A percentile compares a stretch with the other conserved stretches of the same genome.
These are phyloP conservation scores for Whalleya microplaca DNA, from an alignment of 2,329 filamentous ascomycete genomes.

Conservation along the genomic window DNA sequence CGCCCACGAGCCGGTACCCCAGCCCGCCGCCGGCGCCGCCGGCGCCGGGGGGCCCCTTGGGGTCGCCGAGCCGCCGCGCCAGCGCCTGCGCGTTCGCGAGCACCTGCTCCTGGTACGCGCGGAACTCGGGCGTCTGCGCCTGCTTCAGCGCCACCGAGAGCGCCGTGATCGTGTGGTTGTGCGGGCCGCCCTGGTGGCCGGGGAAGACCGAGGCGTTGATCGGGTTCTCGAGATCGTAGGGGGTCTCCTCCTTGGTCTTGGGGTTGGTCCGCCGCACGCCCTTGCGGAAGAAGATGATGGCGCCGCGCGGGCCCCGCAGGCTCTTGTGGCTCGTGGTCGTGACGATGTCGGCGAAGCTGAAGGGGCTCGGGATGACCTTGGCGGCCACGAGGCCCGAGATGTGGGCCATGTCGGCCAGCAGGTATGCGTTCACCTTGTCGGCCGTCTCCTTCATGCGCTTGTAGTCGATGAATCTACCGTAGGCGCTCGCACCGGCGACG, in stretches of 20 bases:
- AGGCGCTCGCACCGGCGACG: conserved; percentile 91
- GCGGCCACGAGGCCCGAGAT: conserved; percentile 94
- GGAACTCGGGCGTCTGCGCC: conserved; percentile 86
- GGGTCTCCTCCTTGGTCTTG: conserved; percentile 82
- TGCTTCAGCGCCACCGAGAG: conserved; percentile 94
- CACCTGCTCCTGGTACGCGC: conserved; percentile 87
- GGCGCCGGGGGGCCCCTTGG: no score
- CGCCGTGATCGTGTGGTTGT: conserved; percentile 99
- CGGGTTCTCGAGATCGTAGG: conserved; percentile 88
- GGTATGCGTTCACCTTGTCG: conserved; percentile 89
- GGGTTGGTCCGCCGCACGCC: conserved; percentile 81
- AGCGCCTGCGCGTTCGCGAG: conserved; percentile 90
- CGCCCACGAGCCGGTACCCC: conserved; percentile 87
- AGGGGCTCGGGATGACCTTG: conserved; percentile 88
- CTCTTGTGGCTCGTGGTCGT: conserved; percentile 99
- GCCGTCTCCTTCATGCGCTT: conserved; percentile 87
- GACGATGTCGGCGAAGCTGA: conserved; percentile 88
- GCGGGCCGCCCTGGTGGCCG: conserved; percentile 94
- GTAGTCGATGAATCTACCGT: conserved; percentile 96
- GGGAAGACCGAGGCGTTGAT: conserved; percentile 98
- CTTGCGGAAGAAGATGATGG: conserved; percentile 98
- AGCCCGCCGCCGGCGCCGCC: conserved; percentile 76
- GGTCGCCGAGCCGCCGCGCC: conserved; percentile 66
- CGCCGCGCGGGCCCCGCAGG: conserved; percentile 89
- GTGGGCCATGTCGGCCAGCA: conserved; percentile 95